Percentiles rank a stretch among this genome's conserved stretches.
These are phyloP conservation scores for Mesembryanthemum crystallinum DNA, from an alignment of 148 eudicot genomes.

Conservation along the genomic window DNA sequence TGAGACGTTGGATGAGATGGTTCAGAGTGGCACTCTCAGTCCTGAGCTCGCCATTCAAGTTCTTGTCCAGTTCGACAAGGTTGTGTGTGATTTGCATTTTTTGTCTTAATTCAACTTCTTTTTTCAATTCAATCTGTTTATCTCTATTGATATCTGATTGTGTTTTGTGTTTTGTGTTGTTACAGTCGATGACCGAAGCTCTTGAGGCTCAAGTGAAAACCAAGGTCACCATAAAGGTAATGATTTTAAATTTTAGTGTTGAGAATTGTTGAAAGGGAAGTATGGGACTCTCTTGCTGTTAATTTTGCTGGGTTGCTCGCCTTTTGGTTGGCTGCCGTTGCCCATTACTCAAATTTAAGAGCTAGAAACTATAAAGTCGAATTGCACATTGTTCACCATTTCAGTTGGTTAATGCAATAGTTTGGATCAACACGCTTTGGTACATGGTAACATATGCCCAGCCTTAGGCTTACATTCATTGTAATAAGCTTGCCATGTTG, in stretches of 20 bases:
- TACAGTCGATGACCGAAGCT: conserved; percentile 97
- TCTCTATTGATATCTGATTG: neutral
- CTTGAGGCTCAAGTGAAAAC: conserved; percentile 80
- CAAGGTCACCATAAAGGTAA: conserved; percentile 81
- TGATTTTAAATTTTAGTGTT: neutral
- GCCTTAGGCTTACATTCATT: too few relatives aligned
- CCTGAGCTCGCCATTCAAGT: conserved; percentile 95
- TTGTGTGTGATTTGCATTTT: conserved; percentile 5
- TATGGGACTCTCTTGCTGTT: too few relatives aligned
- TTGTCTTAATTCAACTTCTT: neutral
- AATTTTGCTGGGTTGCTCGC: too few relatives aligned
- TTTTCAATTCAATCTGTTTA: neutral
- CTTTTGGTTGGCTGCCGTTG: too few relatives aligned
- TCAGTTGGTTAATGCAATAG: too few relatives aligned
- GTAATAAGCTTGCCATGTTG: too few relatives aligned
- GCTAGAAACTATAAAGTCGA: too few relatives aligned
- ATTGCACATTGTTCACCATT: too few relatives aligned
- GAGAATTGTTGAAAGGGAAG: too few relatives aligned
- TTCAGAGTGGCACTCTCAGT: conserved; percentile 58
- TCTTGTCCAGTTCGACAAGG: conserved; percentile 92
- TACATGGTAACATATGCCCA: too few relatives aligned
- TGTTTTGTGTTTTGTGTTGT: conserved; percentile 13
- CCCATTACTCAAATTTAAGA: too few relatives aligned
- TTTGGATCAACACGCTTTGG: too few relatives aligned
- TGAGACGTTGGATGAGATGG: conserved; percentile 95